Percentiles rank a stretch among this genome's conserved stretches.
Evolutionary conservation across 495 filamentous ascomycete species (phyloP).

Genomic region (Neurospora sp.): DNA sequence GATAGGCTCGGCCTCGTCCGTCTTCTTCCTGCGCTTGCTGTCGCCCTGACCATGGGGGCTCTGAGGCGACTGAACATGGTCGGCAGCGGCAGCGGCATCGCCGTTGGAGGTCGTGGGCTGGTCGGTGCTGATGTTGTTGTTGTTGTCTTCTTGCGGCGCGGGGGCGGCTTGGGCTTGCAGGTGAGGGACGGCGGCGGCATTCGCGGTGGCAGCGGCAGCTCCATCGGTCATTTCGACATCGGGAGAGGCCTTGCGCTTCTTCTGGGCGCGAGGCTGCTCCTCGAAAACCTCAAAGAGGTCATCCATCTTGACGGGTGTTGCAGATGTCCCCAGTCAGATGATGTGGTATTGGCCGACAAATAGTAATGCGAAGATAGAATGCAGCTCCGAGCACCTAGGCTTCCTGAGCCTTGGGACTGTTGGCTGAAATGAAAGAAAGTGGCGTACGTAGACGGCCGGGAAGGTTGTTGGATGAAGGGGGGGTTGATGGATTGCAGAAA

Average conservation of each 20-base stretch:
- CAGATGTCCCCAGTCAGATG: neutral
- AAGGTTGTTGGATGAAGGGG: neutral
- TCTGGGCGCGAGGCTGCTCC: slow-evolving; percentile 44
- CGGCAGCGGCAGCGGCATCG: slow-evolving; percentile 6
- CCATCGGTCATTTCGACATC: slow-evolving; percentile 44
- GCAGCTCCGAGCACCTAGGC: neutral
- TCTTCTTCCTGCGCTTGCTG: slow-evolving; percentile 64
- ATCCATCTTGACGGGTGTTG: slow-evolving; percentile 45
- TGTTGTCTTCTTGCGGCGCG: neutral
- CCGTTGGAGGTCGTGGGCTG: slow-evolving; percentile 11
- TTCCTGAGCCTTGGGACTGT: neutral
- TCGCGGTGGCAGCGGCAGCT: slow-evolving; percentile 3
- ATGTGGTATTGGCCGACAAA: neutral
- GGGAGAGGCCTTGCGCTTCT: slow-evolving; percentile 72
- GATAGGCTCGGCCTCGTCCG: slow-evolving; percentile 66
- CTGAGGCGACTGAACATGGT: slow-evolving; percentile 4
- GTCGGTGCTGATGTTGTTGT: neutral
- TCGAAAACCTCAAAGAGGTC: slow-evolving; percentile 83
- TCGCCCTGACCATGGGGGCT: slow-evolving; percentile 21
- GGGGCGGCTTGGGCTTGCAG: neutral
- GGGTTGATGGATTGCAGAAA: neutral
- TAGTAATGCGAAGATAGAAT: neutral
- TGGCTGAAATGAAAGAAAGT: neutral
- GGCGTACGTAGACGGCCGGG: neutral
- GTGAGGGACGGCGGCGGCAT: neutral